phyloP scores from a whole-genome alignment of 345 rosid species.

The Sisymbrium irio region DNA sequence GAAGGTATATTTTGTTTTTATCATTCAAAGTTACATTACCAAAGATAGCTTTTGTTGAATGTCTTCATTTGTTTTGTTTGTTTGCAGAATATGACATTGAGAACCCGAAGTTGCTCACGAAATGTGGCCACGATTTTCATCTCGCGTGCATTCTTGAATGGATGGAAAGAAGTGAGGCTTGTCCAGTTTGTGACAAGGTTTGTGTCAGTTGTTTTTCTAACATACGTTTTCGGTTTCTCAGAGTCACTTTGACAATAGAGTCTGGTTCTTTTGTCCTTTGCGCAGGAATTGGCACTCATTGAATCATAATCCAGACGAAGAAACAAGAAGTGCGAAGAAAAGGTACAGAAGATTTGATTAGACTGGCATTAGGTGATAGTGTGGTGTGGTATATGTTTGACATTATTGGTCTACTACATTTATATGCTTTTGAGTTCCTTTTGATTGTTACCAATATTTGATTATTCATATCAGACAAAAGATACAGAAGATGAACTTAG shows the following conservation, averaged over 20 bases:
- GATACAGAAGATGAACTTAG: neutral
- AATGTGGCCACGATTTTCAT: constrained; percentile 86
- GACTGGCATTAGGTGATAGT: constrained; percentile 9
- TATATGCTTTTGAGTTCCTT: constrained; percentile 17
- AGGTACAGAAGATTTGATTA: constrained; percentile 20
- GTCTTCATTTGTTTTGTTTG: constrained; percentile 1
- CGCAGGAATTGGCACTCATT: constrained; percentile 23
- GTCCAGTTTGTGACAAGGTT: constrained; percentile 95
- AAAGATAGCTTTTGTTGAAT: neutral
- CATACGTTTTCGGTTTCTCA: neutral
- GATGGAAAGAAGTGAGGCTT: constrained; percentile 93
- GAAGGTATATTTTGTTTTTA: constrained; percentile 57
- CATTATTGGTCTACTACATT: constrained; percentile 6
- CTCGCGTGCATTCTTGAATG: constrained; percentile 87
- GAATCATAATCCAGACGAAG: constrained; percentile 3
- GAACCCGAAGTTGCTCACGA: constrained; percentile 73
- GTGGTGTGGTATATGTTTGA: constrained; percentile 6
- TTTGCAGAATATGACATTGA: constrained; percentile 74
- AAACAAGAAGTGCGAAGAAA: neutral
- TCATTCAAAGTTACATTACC: neutral
- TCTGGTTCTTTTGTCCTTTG: neutral
- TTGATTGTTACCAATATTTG: constrained; percentile 6
- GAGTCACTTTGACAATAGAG: neutral
- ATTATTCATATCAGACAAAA: neutral
- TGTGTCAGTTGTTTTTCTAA: neutral